Conservation (phyloP, 1,284 basidiomycete genomes). For the Cutaneotrichosporon spelunceum region DNA sequence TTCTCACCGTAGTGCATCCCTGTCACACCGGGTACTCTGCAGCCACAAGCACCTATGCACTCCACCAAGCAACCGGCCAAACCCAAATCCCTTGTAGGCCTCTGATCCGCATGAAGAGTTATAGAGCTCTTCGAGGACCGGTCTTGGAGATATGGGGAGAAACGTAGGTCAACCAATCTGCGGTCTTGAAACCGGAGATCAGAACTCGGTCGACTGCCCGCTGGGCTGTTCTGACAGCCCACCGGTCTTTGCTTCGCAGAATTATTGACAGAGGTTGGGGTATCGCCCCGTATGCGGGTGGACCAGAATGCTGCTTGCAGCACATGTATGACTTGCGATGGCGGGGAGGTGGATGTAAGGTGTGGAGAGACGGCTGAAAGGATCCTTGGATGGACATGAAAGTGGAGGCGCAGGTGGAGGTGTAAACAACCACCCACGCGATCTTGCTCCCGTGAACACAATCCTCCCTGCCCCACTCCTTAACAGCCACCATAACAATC, state of each 20-base stretch:
- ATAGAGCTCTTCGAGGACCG: not conserved
- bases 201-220: not conserved
- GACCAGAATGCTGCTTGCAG: not conserved
- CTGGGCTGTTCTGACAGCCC: not conserved
- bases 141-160: not conserved
- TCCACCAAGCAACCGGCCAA: not conserved
- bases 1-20: constrained; percentile 2
- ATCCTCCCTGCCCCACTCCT: too few species aligned
- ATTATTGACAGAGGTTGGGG: not conserved
- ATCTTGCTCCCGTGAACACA: not conserved
- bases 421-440: constrained; percentile 4
- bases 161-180: constrained; percentile 6
- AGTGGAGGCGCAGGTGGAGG: constrained; percentile 10
- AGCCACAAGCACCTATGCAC: not conserved
- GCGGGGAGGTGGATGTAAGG: not conserved
- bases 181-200: not conserved
- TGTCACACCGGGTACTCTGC: not conserved
- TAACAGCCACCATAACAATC: too few species aligned
- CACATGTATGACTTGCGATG: not conserved
- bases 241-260: not conserved
- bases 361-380: not conserved
- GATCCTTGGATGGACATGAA: constrained; percentile 3
- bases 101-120: not conserved
- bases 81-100: not conserved
- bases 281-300: not conserved